These are phyloP conservation scores for Globisporangium spinosum DNA, from an alignment of 352 stramenopile species.

Conservation along the genomic window DNA sequence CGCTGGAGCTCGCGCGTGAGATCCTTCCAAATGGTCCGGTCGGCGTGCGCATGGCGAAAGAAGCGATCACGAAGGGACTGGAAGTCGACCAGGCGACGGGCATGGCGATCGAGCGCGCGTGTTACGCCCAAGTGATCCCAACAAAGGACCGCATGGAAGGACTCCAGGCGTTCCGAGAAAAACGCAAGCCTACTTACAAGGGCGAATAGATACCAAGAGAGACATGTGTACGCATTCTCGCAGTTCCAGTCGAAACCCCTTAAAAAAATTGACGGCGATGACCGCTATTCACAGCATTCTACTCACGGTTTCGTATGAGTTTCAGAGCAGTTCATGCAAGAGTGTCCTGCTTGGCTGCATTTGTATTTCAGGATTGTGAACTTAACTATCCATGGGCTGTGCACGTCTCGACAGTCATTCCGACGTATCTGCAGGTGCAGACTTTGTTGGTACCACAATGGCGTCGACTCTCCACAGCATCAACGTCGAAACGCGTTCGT, in stretches of 20 bases:
- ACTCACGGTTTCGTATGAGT: not conserved
- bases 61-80: constrained; percentile 52
- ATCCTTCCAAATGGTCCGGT: constrained; percentile 91
- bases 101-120: constrained; percentile 90
- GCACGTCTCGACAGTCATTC: not conserved
- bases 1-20: constrained; percentile 81
- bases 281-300: too few relatives aligned
- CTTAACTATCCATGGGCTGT: not conserved
- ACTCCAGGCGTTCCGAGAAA: constrained; percentile 90
- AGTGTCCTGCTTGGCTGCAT: not conserved
- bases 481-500: constrained; percentile 44
- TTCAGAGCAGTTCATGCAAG: not conserved
- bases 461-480: constrained; percentile 44
- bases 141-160: constrained; percentile 93
- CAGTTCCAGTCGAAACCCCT: not conserved
- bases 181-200: constrained; percentile 83
- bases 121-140: constrained; percentile 89
- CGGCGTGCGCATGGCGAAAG: constrained; percentile 72
- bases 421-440: not conserved
- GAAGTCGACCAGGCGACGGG: constrained; percentile 79
- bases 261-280: not conserved
- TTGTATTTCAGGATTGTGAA: not conserved
- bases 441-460: constrained; percentile 14
- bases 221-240: not conserved
- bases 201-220: constrained; percentile 12